phyloP scores from a whole-genome alignment of 176 grass and related monocot genomes.

The bread wheat (Triticum aestivum) region DNA sequence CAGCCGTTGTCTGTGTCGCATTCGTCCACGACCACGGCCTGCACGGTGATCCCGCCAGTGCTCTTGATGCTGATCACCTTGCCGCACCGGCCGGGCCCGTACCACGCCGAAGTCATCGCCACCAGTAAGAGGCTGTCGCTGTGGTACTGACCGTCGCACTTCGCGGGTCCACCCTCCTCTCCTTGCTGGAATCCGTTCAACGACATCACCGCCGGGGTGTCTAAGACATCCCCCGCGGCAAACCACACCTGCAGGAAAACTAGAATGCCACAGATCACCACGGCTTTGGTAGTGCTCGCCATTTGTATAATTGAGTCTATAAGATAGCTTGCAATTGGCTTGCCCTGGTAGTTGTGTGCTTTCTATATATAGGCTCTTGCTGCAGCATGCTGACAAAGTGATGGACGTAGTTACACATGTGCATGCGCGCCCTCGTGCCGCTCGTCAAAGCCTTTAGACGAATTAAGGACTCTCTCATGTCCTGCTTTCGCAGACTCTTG shows the following conservation, averaged over 20 bases:
- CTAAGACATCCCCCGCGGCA: background rate
- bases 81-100: constrained; percentile 14
- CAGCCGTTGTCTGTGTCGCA: constrained; percentile 20
- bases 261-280: background rate
- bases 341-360: background rate
- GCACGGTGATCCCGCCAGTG: background rate
- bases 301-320: no score
- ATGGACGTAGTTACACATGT: background rate
- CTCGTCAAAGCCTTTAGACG: no score
- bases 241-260: background rate
- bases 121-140: background rate
- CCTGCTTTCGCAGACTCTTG: no score
- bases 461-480: no score
- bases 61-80: constrained; percentile 14
- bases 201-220: background rate
- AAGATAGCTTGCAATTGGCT: background rate
- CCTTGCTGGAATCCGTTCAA: background rate
- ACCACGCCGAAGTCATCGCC: constrained; percentile 15
- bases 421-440: no score
- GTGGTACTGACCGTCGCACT: background rate
- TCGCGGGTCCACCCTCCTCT: background rate
- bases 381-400: background rate
- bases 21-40: constrained; percentile 33
- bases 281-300: no score
- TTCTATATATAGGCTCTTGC: background rate